Percentiles rank a stretch among this genome's conserved stretches.
phyloP scores from a whole-genome alignment of 2,329 filamentous ascomycete species.

The Teratosphaeria nubilosa region DNA sequence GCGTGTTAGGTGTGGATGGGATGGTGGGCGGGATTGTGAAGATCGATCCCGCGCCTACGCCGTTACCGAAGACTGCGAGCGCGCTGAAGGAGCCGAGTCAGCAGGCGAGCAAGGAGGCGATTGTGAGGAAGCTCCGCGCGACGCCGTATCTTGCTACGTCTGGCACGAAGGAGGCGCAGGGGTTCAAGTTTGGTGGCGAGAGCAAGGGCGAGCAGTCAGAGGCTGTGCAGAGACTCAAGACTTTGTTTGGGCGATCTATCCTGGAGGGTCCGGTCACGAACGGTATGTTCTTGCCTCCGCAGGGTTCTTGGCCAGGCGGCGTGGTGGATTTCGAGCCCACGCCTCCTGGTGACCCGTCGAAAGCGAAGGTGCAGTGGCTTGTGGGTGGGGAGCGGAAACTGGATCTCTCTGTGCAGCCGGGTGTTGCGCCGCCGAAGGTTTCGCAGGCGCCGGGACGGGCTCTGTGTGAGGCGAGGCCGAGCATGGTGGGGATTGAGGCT shows the following conservation, averaged over 20 bases:
- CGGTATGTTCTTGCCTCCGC: conserved; percentile 63
- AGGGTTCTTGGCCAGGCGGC: conserved; percentile 69
- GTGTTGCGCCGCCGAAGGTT: conserved; percentile 54
- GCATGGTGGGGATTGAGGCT: conserved; percentile 74
- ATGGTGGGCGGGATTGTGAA: conserved; percentile 81
- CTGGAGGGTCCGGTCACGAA: conserved; percentile 81
- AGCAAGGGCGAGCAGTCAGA: conserved; percentile 75
- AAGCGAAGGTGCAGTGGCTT: conserved; percentile 54
- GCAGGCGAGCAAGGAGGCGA: conserved; percentile 31
- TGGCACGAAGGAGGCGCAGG: conserved; percentile 36
- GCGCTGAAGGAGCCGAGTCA: conserved; percentile 30
- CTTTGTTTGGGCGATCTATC: conserved; percentile 60
- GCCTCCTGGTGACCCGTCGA: conserved; percentile 35
- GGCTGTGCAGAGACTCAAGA: conserved; percentile 58
- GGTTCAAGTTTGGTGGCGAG: conserved; percentile 78
- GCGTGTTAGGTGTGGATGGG: conserved; percentile 57
- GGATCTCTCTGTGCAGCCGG: conserved; percentile 63
- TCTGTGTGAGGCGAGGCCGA: conserved; percentile 44
- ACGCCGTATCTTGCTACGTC: conserved; percentile 55
- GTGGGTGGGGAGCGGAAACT: conserved; percentile 66
- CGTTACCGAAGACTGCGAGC: conserved; percentile 53
- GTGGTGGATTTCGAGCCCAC: conserved; percentile 67
- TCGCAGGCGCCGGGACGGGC: conserved; percentile 45
- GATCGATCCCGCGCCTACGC: conserved; percentile 69
- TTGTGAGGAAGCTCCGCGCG: conserved; percentile 61